Conservation (phyloP, 225 moss, liverwort and hornwort species). For the Neckera pumila region DNA sequence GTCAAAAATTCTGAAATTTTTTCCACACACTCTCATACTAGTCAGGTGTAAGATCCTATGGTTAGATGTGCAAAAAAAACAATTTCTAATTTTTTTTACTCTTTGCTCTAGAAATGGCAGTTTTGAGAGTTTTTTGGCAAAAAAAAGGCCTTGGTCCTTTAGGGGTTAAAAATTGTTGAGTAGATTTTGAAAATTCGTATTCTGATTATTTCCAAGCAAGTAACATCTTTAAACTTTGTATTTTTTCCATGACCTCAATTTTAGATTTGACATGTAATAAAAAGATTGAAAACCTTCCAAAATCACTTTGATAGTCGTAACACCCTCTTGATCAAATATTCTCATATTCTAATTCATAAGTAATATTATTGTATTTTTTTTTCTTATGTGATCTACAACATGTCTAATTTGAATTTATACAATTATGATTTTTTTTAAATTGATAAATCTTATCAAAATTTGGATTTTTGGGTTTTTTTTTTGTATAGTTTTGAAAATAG, state of each 20-base stretch:
- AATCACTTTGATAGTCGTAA: not conserved
- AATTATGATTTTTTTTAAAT: rapidly evolving
- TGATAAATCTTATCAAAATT: not conserved
- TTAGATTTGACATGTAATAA: not conserved
- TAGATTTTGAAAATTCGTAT: not conserved
- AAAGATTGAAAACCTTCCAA: not conserved
- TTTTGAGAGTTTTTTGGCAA: no score
- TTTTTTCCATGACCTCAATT: not conserved
- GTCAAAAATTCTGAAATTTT: no score
- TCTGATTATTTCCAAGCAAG: not conserved
- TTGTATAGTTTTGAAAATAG: not conserved
- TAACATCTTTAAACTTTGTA: not conserved
- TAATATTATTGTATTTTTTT: not conserved
- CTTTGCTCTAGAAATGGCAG: no score
- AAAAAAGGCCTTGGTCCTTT: no score
- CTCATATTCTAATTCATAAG: not conserved
- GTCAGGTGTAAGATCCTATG: no score
- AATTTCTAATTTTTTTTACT: no score
- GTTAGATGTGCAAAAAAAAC: no score
- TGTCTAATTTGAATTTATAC: not conserved
- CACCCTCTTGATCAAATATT: no score
- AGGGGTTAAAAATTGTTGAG: rapidly evolving
- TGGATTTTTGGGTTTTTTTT: no score
- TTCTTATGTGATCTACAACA: not conserved
- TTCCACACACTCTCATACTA: no score